Base-by-base conservation (phyloP, 1,284 basidiomycete species). In the Waitea zeae region DNA sequence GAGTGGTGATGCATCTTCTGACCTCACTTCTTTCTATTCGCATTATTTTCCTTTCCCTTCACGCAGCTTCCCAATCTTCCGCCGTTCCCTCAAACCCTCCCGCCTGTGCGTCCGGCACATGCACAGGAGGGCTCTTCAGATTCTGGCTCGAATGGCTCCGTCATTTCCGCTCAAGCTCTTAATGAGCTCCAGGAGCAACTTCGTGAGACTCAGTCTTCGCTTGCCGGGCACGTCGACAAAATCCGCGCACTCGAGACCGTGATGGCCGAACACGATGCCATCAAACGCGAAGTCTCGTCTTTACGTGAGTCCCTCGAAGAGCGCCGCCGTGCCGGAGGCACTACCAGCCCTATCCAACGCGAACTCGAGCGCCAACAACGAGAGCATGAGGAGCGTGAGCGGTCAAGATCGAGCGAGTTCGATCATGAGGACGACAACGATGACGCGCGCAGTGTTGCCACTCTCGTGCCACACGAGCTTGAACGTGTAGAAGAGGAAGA, bases 181-280 rank as follows among this genome's bases (percentile, higher is more conserved):
- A 53, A 59, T 20, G 62, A 67, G 15, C 68, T 98, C 3, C 89
- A 95, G 49, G 53, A 64, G 3, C 86, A 96, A 51, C 67, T 98
- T 12, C 70, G 70, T 33, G 83, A 90, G 36, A 95, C 92, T 0
- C 90, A 95, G 46, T 57, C 67, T 1, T 80, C 78, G 1, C 65
- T 97, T 12, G 67, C 78, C 1, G 62, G 57, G 12, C 87, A 96
- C 46, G 69, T 88, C 24, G 86, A 90, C 40, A 87, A 89, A 55
- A 80, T 95, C 39, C 72, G 77, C 30, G 67, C 74, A 12, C 63
- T 97, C 20, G 90, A 96, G 47, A 67, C 64, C 27, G 69, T 90
- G 34, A 66, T 95, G 31, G 67, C 83, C 0, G 89, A 96, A 52
- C 88, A 96, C 46, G 88, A 95, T 39, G 62, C 60, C 6, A 73